phyloP scores from a whole-genome alignment of 805 yeast genomes.

The Candida silvicultrix region DNA sequence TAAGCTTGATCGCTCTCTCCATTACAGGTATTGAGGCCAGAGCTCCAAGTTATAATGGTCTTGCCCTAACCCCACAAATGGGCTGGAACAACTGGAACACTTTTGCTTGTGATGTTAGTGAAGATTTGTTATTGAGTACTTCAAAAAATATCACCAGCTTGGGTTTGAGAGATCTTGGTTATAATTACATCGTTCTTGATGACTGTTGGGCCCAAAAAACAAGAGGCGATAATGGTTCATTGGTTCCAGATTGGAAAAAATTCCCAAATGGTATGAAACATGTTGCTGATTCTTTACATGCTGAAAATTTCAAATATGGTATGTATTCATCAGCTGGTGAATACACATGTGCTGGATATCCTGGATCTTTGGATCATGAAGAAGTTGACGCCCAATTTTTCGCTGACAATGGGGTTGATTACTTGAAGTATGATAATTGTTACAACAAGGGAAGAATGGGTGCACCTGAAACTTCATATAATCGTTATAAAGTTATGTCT shows the following conservation, averaged over 20 bases:
- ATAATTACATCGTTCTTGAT: conserved; percentile 24
- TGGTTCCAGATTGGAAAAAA: conserved; percentile 17
- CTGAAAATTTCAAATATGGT: conserved; percentile 22
- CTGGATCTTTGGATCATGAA: conserved; percentile 25
- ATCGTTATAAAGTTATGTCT: conserved; percentile 23
- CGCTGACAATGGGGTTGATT: conserved; percentile 25
- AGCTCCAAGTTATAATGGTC: conserved; percentile 7
- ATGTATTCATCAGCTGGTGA: conserved; percentile 29
- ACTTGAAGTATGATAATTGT: conserved; percentile 27
- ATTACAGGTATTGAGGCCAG: background rate
- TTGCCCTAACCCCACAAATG: conserved; percentile 18
- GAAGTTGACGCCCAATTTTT: conserved; percentile 22
- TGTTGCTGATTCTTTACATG: conserved; percentile 21
- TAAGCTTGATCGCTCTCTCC: no score
- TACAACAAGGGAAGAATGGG: conserved; percentile 24
- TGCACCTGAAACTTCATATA: conserved; percentile 18
- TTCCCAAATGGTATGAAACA: conserved; percentile 24
- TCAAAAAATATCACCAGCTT: conserved; percentile 18
- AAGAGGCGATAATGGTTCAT: conserved; percentile 12
- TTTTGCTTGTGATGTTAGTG: conserved; percentile 23
- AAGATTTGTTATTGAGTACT: conserved; percentile 15
- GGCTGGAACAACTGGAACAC: conserved; percentile 27
- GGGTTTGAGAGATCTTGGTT: conserved; percentile 23
- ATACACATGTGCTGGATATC: conserved; percentile 25
- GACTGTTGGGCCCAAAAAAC: conserved; percentile 23